Evolutionary conservation across 768 basidiomycete genomes (phyloP).

Genomic region (Collybia mongolica): DNA sequence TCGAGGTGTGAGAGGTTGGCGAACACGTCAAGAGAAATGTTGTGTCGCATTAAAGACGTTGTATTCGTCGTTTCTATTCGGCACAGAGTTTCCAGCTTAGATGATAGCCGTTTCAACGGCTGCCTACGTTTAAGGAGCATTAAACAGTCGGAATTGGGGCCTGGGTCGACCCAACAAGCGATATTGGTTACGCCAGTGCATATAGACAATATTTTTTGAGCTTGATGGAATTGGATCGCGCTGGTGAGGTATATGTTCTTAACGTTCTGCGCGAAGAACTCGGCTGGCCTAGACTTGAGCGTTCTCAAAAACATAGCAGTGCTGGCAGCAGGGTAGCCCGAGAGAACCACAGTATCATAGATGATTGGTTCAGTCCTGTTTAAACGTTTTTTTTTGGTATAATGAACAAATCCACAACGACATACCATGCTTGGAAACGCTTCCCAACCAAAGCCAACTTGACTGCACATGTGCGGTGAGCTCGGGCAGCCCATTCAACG

Average conservation of each 20-base stretch:
- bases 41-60: neutral
- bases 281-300: conserved; percentile 20
- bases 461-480: conserved; percentile 20
- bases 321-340: conserved; percentile 10
- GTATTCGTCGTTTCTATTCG: neutral
- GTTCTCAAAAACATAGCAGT: conserved; percentile 26
- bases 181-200: conserved; percentile 23
- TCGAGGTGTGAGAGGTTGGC: conserved; percentile 26
- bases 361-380: conserved; percentile 30
- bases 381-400: neutral
- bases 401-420: neutral
- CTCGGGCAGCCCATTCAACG: conserved; percentile 27
- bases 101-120: conserved; percentile 14
- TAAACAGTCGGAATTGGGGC: too few relatives aligned
- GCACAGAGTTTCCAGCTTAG: conserved; percentile 18
- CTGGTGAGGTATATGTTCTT: conserved; percentile 25
- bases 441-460: conserved; percentile 23
- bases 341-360: conserved; percentile 28
- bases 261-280: conserved; percentile 27
- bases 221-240: conserved; percentile 16
- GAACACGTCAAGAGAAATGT: conserved; percentile 14
- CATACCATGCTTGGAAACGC: conserved; percentile 24
- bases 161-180: conserved; percentile 23
- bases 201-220: conserved; percentile 18
- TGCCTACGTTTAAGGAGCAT: neutral